phyloP scores from a whole-genome alignment of 2,329 filamentous ascomycete genomes.

The Atkinsonella texensis region DNA sequence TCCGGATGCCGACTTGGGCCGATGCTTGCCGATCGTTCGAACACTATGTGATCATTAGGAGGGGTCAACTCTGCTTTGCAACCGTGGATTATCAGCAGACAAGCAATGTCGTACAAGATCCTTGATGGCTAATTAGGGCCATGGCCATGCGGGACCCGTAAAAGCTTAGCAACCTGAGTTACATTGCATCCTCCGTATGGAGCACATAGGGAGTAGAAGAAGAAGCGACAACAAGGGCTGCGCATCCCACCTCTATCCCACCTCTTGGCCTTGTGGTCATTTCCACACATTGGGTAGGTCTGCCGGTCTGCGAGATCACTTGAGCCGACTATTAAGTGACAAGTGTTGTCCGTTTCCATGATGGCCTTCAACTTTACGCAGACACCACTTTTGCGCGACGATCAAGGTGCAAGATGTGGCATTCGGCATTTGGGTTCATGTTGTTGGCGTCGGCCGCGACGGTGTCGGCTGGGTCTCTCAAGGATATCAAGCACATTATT shows the following conservation, averaged over 20 bases:
- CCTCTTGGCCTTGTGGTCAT: too few relatives aligned
- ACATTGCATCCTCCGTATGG: too few relatives aligned
- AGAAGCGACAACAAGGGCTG: too few relatives aligned
- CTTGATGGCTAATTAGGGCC: not conserved
- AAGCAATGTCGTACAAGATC: not conserved
- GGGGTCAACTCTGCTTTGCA: not conserved
- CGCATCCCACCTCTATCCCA: too few relatives aligned
- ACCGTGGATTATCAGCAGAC: too few relatives aligned
- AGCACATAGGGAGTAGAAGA: too few relatives aligned
- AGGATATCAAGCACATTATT: slow-evolving; percentile 44
- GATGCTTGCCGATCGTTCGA: too few relatives aligned
- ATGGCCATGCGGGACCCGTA: too few relatives aligned
- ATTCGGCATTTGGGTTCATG: not conserved
- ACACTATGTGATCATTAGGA: too few relatives aligned
- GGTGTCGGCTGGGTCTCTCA: slow-evolving; percentile 25
- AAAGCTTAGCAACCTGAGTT: too few relatives aligned
- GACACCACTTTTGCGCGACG: not conserved
- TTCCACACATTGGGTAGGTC: not conserved
- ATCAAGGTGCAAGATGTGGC: not conserved
- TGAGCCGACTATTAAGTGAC: not conserved
- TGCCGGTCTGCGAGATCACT: not conserved
- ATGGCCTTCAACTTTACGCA: not conserved
- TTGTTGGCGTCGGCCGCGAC: slow-evolving; percentile 11
- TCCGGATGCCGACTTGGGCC: not conserved
- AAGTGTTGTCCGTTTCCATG: too few relatives aligned